phyloP scores from a whole-genome alignment of 768 basidiomycete genomes.

The Neoboletus subvelutipes region DNA sequence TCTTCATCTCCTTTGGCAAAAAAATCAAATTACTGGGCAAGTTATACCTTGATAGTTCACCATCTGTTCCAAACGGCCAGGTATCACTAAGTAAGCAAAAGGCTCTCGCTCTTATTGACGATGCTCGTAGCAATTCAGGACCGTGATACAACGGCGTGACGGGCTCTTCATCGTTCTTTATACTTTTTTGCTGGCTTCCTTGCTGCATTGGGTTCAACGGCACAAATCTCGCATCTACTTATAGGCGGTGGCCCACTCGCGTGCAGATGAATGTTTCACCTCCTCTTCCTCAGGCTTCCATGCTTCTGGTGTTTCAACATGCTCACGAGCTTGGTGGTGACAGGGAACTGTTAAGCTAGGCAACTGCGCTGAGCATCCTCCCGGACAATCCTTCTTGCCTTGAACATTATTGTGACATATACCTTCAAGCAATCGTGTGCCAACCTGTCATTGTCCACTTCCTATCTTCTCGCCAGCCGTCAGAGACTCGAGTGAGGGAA shows the following conservation, averaged over 20 bases:
- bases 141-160: neutral
- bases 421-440: neutral
- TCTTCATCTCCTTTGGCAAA: neutral
- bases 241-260: neutral
- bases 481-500: neutral
- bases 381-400: neutral
- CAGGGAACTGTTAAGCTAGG: neutral
- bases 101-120: neutral
- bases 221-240: neutral
- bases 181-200: neutral
- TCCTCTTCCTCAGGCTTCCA: neutral
- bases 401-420: neutral
- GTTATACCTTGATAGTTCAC: no score
- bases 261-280: neutral
- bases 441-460: neutral
- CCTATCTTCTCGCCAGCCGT: no score
- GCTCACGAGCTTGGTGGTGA: neutral
- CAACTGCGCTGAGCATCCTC: neutral
- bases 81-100: neutral
- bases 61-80: neutral
- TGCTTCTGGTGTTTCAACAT: neutral
- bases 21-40: no score
- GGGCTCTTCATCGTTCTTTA: neutral
- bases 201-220: neutral
- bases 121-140: no score